A percentile compares a stretch with the other conserved stretches of the same genome.
Evolutionary conservation across 257 asterid genomes (phyloP).

Genomic region (Penstemon davidsonii): DNA sequence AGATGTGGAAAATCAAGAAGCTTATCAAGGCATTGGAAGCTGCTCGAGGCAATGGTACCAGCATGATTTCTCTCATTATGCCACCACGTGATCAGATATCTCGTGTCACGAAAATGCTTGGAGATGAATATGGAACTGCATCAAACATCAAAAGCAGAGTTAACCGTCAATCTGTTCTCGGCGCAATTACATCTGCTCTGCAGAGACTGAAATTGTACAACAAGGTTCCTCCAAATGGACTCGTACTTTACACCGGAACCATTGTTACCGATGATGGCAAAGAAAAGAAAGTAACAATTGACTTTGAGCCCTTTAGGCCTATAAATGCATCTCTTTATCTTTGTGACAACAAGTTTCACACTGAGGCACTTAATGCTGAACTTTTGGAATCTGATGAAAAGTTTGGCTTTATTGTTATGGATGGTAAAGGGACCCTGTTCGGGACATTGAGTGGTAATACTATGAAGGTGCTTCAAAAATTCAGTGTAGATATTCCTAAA

Average conservation of each 20-base stretch:
- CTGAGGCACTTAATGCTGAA: conserved; percentile 34
- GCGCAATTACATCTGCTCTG: conserved; percentile 49
- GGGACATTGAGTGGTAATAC: conserved; percentile 49
- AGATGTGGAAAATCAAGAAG: conserved; percentile 49
- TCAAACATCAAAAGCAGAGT: conserved; percentile 47
- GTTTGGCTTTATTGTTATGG: conserved; percentile 46
- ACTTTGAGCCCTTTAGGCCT: conserved; percentile 46
- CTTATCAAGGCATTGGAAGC: conserved; percentile 43
- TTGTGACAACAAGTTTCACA: conserved; percentile 43
- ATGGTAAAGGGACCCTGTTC: conserved; percentile 47
- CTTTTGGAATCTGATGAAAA: conserved; percentile 40
- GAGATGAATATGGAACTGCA: conserved; percentile 50
- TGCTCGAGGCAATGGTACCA: conserved; percentile 51
- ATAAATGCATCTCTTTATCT: conserved; percentile 42
- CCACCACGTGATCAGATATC: conserved; percentile 49
- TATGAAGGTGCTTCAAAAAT: conserved; percentile 42
- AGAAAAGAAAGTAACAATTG: conserved; percentile 46
- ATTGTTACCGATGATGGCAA: conserved; percentile 47
- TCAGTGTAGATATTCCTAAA: conserved; percentile 45
- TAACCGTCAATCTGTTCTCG: conserved; percentile 47
- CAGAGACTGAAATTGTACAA: conserved; percentile 45
- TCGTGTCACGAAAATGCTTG: conserved; percentile 47
- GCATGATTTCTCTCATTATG: conserved; percentile 49
- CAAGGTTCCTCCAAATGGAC: conserved; percentile 47
- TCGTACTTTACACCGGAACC: conserved; percentile 46